phyloP scores from a whole-genome alignment of 371 early-diverging fungal species.

The Rhizopus sp. region DNA sequence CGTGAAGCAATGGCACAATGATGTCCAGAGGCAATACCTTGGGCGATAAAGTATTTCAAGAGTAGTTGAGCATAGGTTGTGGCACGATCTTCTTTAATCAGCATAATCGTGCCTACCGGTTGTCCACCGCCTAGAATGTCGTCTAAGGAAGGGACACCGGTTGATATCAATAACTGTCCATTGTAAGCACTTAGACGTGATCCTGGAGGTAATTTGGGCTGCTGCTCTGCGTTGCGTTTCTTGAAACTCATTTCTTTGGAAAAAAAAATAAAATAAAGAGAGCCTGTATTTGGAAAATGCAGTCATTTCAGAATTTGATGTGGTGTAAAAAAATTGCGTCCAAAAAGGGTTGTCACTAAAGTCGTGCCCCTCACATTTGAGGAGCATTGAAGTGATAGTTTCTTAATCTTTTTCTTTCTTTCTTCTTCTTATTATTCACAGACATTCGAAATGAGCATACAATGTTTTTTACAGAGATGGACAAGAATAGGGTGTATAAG shows the following conservation, averaged over 20 bases:
- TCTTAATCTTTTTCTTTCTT: no score
- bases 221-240: constrained; percentile 64
- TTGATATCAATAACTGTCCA: constrained; percentile 79
- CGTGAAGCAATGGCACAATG: constrained; percentile 69
- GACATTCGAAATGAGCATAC: no score
- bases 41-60: constrained; percentile 81
- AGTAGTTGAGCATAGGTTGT: constrained; percentile 86
- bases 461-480: no score
- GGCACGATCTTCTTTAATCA: constrained; percentile 82
- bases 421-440: no score
- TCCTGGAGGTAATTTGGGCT: constrained; percentile 73
- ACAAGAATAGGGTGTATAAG: no score
- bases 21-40: constrained; percentile 82
- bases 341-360: no score
- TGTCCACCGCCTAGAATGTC: constrained; percentile 88
- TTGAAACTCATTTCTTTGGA: constrained; percentile 64
- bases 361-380: no score
- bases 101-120: constrained; percentile 78
- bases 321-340: no score
- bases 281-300: neutral
- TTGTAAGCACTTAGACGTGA: constrained; percentile 79
- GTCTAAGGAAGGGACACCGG: constrained; percentile 88
- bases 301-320: no score
- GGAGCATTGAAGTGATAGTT: no score
- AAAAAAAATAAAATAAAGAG: constrained; percentile 2